Evolutionary conservation across 2,329 filamentous ascomycete species (phyloP).

Genomic region (Ciborinia camelliae): DNA sequence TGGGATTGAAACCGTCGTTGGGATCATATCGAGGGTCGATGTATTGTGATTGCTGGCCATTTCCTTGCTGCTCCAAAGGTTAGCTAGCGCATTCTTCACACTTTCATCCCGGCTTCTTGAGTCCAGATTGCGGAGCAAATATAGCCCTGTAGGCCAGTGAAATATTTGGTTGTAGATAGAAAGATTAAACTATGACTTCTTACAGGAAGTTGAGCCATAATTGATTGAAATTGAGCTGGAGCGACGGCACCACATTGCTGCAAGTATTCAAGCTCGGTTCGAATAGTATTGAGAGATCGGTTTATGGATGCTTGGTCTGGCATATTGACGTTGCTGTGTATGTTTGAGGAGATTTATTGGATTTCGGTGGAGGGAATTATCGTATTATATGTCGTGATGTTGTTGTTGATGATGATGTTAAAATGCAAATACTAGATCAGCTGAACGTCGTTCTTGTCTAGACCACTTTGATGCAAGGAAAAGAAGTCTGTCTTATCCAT

Average conservation of each 20-base stretch:
- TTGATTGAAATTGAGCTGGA: constrained; percentile 36
- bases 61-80: constrained; percentile 24
- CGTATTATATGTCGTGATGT: not conserved
- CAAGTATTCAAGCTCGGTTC: constrained; percentile 35
- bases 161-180: no score
- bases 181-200: not conserved
- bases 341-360: not conserved
- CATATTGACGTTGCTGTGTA: constrained; percentile 23
- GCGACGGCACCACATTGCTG: constrained; percentile 34
- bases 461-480: not conserved
- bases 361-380: not conserved
- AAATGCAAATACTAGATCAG: not conserved
- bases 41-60: constrained; percentile 30
- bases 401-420: not conserved
- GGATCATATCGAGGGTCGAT: constrained; percentile 33
- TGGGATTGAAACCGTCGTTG: constrained; percentile 26
- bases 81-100: not conserved
- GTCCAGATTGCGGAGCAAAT: not conserved
- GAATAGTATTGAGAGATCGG: constrained; percentile 31
- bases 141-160: not conserved
- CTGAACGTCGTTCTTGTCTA: not conserved
- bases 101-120: not conserved
- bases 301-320: constrained; percentile 33
- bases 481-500: not conserved
- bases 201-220: constrained; percentile 38